Percentiles rank a stretch among this genome's conserved stretches.
phyloP scores from a whole-genome alignment of 2,329 filamentous ascomycete species.

The Calonectria pauciramosa region DNA sequence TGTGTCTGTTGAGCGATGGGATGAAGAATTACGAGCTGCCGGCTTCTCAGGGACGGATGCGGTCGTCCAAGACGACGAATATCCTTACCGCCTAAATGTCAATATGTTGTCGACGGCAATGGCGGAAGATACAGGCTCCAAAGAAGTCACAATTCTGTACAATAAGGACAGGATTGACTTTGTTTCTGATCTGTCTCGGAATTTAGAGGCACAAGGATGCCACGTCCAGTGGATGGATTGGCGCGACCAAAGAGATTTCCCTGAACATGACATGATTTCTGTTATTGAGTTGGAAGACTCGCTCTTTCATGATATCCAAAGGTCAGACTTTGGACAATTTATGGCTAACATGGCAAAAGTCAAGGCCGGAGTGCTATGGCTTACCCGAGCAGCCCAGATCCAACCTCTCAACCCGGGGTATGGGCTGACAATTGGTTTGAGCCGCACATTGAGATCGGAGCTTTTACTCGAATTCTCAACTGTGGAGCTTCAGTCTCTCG shows the following conservation, averaged over 20 bases:
- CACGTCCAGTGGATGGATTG: background rate
- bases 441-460: conserved; percentile 47
- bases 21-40: conserved; percentile 39
- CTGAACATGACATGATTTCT: background rate
- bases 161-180: background rate
- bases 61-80: background rate
- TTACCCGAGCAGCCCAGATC: conserved; percentile 45
- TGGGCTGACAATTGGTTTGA: conserved; percentile 42
- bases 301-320: background rate
- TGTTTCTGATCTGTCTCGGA: background rate
- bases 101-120: background rate
- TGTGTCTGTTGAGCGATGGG: conserved; percentile 45
- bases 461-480: conserved; percentile 43
- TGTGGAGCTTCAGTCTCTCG: conserved; percentile 39
- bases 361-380: conserved; percentile 40
- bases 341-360: background rate
- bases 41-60: conserved; percentile 37
- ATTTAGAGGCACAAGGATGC: background rate
- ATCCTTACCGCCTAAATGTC: background rate
- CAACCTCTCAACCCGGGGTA: conserved; percentile 45
- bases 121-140: background rate
- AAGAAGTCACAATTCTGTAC: background rate
- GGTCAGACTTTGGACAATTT: background rate
- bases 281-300: background rate
- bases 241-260: background rate